Conservation (phyloP, 768 basidiomycete species). For the Tulasnella sp. region DNA sequence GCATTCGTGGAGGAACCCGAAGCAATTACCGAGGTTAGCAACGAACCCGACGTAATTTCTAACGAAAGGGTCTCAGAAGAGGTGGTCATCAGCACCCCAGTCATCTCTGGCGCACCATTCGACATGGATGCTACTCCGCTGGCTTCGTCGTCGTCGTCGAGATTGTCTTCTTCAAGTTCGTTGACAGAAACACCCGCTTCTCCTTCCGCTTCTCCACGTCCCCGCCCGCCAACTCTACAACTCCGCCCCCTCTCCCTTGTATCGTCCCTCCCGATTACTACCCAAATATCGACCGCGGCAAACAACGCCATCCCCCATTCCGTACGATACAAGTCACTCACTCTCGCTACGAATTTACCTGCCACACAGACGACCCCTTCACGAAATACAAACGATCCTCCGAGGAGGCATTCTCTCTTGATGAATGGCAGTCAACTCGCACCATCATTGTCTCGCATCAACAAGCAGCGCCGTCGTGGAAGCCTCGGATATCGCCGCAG, state of each 20-base stretch:
- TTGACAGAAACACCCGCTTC: constrained; percentile 23
- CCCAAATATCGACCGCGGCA: background rate
- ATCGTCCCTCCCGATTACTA: constrained; percentile 21
- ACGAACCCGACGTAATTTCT: background rate
- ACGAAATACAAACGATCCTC: background rate
- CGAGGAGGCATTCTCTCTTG: background rate
- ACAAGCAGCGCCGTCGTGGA: constrained; percentile 3
- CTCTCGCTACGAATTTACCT: constrained; percentile 33
- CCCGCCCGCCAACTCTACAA: constrained; percentile 12
- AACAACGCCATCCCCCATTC: constrained; percentile 42
- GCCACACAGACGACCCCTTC: background rate
- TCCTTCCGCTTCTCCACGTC: constrained; percentile 8
- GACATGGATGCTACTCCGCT: constrained; percentile 35
- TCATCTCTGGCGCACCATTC: constrained; percentile 36
- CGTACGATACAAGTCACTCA: constrained; percentile 46
- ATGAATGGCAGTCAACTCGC: constrained; percentile 7
- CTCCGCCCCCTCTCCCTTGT: constrained; percentile 21
- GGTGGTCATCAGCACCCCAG: background rate
- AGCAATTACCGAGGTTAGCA: constrained; percentile 5
- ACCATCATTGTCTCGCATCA: constrained; percentile 12
- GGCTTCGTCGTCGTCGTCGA: constrained; percentile 63
- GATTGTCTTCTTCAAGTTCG: constrained; percentile 40
- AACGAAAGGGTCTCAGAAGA: background rate
- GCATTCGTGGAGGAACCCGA: constrained; percentile 4
- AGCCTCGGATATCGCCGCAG: constrained; percentile 12